Conservation (phyloP, 106 monocot species). For the Hemerocallis citrina region DNA sequence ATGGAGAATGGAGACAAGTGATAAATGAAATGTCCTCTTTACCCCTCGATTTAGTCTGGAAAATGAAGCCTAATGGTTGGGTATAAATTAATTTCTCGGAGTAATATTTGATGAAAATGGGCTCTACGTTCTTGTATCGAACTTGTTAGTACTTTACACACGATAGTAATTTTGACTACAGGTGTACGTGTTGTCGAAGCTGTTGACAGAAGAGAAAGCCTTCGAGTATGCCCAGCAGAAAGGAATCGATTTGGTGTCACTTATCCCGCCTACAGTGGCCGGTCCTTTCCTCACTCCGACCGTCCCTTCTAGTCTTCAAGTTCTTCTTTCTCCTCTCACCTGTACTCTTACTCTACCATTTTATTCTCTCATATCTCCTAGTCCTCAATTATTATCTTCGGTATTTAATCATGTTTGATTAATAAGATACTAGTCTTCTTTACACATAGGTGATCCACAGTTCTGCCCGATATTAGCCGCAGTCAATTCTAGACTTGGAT, state of each 20-base stretch:
- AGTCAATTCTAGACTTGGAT: constrained; percentile 58
- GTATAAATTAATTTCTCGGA: background rate
- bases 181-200: constrained; percentile 61
- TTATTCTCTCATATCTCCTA: too few relatives aligned
- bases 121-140: background rate
- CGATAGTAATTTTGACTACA: constrained; percentile 7
- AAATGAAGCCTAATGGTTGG: constrained; percentile 52
- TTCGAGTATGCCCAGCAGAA: constrained; percentile 51
- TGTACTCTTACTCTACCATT: constrained; percentile 11
- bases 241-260: constrained; percentile 44
- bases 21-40: constrained; percentile 45
- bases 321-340: constrained; percentile 55
- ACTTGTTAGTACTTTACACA: background rate
- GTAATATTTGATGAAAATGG: too few relatives aligned
- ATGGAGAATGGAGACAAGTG: constrained; percentile 19
- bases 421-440: background rate
- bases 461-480: constrained; percentile 33
- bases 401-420: too few relatives aligned
- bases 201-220: constrained; percentile 49
- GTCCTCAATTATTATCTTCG: too few relatives aligned
- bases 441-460: constrained; percentile 33
- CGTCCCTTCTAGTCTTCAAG: constrained; percentile 50
- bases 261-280: constrained; percentile 50
- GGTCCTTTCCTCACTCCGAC: constrained; percentile 54
- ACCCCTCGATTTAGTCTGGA: constrained; percentile 18